Conservation (phyloP, 345 rosid species). For the Noccaea bulbosa region DNA sequence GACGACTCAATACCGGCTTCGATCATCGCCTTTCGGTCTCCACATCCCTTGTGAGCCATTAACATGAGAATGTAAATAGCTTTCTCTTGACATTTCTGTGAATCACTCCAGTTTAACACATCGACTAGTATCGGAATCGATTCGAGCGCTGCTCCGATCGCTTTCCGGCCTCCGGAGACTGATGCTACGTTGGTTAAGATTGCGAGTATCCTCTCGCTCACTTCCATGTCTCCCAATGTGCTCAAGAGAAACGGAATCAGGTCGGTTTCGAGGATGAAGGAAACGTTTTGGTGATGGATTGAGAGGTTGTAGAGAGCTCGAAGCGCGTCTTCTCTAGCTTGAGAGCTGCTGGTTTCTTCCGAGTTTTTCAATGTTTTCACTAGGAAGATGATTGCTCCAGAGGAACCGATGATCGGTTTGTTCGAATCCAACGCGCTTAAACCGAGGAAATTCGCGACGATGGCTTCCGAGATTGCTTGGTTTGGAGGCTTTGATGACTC, state of each 20-base stretch:
- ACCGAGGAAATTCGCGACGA: slow-evolving; percentile 84
- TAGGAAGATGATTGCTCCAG: slow-evolving; percentile 77
- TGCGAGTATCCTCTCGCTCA: slow-evolving; percentile 73
- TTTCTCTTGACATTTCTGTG: slow-evolving; percentile 90
- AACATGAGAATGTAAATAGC: slow-evolving; percentile 81
- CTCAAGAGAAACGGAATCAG: slow-evolving; percentile 63
- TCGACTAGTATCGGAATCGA: slow-evolving; percentile 75
- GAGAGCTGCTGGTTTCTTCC: slow-evolving; percentile 49
- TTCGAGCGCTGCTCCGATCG: slow-evolving; percentile 55
- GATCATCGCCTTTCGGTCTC: slow-evolving; percentile 79
- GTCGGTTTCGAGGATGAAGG: slow-evolving; percentile 62
- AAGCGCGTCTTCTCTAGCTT: slow-evolving; percentile 85
- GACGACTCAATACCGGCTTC: slow-evolving; percentile 84
- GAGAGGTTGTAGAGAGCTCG: slow-evolving; percentile 90
- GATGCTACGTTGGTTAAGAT: slow-evolving; percentile 79
- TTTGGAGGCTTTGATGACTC: slow-evolving; percentile 54
- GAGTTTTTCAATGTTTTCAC: slow-evolving; percentile 55
- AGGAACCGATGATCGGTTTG: slow-evolving; percentile 84
- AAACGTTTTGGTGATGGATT: slow-evolving; percentile 56
- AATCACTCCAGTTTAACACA: slow-evolving; percentile 83
- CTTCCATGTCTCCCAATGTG: slow-evolving; percentile 83
- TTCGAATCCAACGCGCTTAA: slow-evolving; percentile 86
- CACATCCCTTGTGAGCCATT: slow-evolving; percentile 84
- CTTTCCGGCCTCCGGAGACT: slow-evolving; percentile 72
- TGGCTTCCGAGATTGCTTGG: slow-evolving; percentile 67